Percentiles rank a stretch among this genome's conserved stretches.
These are phyloP conservation scores for Phaeophleospora eucalypticola DNA, from an alignment of 2,329 filamentous ascomycete genomes.

Conservation along the genomic window DNA sequence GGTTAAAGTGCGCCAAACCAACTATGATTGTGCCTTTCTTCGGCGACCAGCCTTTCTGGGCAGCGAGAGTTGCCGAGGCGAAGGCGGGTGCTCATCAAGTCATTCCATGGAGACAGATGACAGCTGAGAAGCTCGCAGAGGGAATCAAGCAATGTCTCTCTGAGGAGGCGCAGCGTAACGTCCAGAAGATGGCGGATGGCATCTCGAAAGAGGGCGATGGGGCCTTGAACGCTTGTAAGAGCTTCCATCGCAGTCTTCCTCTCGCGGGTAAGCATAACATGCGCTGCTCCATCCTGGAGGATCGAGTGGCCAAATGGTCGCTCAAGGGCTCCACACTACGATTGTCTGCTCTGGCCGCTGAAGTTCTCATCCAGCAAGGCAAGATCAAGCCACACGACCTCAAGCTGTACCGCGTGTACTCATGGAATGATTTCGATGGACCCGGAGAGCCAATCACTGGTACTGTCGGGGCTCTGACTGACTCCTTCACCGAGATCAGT, in stretches of 20 bases:
- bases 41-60: conserved; percentile 77
- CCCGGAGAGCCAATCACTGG: conserved; percentile 70
- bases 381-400: conserved; percentile 61
- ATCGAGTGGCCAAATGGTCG: conserved; percentile 63
- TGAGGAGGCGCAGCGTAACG: conserved; percentile 56
- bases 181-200: conserved; percentile 55
- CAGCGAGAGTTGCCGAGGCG: conserved; percentile 60
- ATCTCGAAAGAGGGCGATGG: conserved; percentile 66
- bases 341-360: conserved; percentile 61
- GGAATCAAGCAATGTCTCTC: conserved; percentile 66
- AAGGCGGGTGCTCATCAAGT: conserved; percentile 61
- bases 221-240: conserved; percentile 63
- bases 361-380: conserved; percentile 59
- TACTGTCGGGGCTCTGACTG: conserved; percentile 57
- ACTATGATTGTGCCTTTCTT: conserved; percentile 78
- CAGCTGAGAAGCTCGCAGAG: conserved; percentile 61
- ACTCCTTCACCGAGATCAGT: conserved; percentile 55
- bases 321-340: conserved; percentile 58
- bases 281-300: conserved; percentile 62
- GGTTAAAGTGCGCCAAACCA: conserved; percentile 65
- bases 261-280: conserved; percentile 48
- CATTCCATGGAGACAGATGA: conserved; percentile 65
- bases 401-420: conserved; percentile 56
- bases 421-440: conserved; percentile 75
- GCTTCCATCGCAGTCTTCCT: conserved; percentile 60